Base-by-base conservation (phyloP, 352 stramenopile species). In the Pythium graminicola region DNA sequence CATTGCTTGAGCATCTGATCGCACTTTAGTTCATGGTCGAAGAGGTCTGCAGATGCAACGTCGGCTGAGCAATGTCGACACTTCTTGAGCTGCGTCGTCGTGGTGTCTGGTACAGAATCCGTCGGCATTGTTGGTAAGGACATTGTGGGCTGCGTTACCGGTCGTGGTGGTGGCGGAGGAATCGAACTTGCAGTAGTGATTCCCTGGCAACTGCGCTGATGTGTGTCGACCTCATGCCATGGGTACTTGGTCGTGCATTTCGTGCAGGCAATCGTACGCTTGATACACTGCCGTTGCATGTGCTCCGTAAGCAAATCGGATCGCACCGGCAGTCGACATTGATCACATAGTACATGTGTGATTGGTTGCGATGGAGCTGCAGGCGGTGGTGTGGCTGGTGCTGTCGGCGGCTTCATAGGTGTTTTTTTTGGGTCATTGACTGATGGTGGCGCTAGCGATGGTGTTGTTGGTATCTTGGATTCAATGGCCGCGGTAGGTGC, bases 1-100 rank as follows among this genome's bases (percentile, higher is more conserved):
- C 81, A 92, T 50, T 92, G 81, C 63, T 92, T 92, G 11, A 92
- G 59, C 33, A 88, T 67, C 53, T 89, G 84, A 27, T 88, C 78
- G 43, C 81, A 92, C n/a, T 65, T 71, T 1, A 82, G 59, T 57
- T 92, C 81, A 51, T 92, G 81, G 11, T 87, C 76, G 20, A 82
- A 59, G 4, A 89, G 59, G 5, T 88, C 79, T 6, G 61, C 27
- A 4, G 57, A 59, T 3, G 47, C 29, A 2, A 89, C 60, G 23
- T 89, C 76, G 5, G 55, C 41, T 27, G 46, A 64, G 28, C 81
- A 89, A 54, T 90, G 70, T 4, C 74, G 76, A 17, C 81, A 92
- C 44, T 88, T 86, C 36, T 82, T 90, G 2, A 70, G 23, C 3
- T 50, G 50, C 0, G 60, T 23, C 36, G 27, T 1, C 8, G 27